Conservation (phyloP, 495 filamentous ascomycete species). For the Usnea hakonensis region DNA sequence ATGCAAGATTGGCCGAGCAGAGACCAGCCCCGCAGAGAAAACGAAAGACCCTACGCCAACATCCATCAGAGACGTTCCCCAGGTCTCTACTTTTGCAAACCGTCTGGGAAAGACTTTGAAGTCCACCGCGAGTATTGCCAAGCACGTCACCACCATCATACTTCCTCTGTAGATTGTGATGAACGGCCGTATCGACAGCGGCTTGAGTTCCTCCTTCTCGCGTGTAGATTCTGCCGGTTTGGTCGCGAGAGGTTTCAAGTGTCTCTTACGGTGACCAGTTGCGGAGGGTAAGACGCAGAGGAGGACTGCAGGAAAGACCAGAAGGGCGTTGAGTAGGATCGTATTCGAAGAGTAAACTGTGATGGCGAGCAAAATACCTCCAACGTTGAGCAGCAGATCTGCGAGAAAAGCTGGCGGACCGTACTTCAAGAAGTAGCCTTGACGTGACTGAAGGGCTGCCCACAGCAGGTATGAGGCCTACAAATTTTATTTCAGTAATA, state of each 20-base stretch:
- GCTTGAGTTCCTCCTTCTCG: slow-evolving; percentile 28
- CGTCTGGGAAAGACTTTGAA: slow-evolving; percentile 87
- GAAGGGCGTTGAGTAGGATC: slow-evolving; percentile 64
- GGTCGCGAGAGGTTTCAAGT: slow-evolving; percentile 46
- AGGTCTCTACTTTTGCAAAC: slow-evolving; percentile 96
- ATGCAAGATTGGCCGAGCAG: slow-evolving; percentile 77
- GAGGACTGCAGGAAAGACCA: slow-evolving; percentile 60
- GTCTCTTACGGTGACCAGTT: slow-evolving; percentile 41
- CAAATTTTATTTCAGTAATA: slow-evolving; percentile 4
- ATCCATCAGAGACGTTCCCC: slow-evolving; percentile 98
- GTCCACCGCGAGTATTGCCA: slow-evolving; percentile 95
- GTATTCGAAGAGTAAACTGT: slow-evolving; percentile 78
- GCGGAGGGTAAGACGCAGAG: slow-evolving; percentile 45
- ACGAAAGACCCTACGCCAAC: slow-evolving; percentile 96
- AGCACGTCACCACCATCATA: slow-evolving; percentile 90
- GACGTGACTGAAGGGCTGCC: slow-evolving; percentile 82
- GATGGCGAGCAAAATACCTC: slow-evolving; percentile 69
- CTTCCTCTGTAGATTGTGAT: slow-evolving; percentile 80
- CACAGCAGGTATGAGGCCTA: slow-evolving; percentile 79
- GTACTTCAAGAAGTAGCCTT: slow-evolving; percentile 75
- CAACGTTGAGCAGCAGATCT: slow-evolving; percentile 83
- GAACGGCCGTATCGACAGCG: slow-evolving; percentile 78
- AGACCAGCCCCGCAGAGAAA: slow-evolving; percentile 89
- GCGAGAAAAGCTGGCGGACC: slow-evolving; percentile 55
- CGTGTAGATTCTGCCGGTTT: slow-evolving; percentile 25